phyloP scores from a whole-genome alignment of 2,329 filamentous ascomycete species.

The Penicillium sp. region DNA sequence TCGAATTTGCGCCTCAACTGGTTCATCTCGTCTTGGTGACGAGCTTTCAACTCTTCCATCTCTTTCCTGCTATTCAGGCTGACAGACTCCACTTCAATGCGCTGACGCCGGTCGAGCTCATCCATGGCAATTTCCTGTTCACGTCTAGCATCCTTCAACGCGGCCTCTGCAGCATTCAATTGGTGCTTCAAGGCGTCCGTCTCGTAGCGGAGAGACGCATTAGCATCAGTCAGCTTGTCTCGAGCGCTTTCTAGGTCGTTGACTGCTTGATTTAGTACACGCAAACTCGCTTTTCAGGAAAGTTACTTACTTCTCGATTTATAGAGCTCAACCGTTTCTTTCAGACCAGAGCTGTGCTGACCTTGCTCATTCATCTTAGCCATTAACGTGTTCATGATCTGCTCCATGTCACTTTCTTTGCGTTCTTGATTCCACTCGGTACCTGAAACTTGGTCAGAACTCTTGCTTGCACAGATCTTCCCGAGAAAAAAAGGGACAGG shows the following conservation, averaged over 20 bases:
- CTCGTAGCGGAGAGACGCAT: slow-evolving; percentile 63
- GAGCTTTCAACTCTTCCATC: slow-evolving; percentile 56
- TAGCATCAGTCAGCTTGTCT: slow-evolving; percentile 50
- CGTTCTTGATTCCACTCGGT: slow-evolving; percentile 70
- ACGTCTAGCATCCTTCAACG: slow-evolving; percentile 53
- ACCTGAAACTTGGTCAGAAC: slow-evolving; percentile 39
- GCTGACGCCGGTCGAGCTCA: slow-evolving; percentile 53
- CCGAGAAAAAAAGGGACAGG: slow-evolving; percentile 56
- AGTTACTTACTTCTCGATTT: slow-evolving; percentile 67
- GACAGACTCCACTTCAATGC: slow-evolving; percentile 43
- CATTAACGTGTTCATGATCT: slow-evolving; percentile 68
- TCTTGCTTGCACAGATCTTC: slow-evolving; percentile 73
- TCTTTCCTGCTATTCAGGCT: slow-evolving; percentile 50
- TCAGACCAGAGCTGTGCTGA: slow-evolving; percentile 65
- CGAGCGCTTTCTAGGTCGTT: slow-evolving; percentile 56
- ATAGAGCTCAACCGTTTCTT: slow-evolving; percentile 70
- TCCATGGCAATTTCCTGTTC: slow-evolving; percentile 53
- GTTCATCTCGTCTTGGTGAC: slow-evolving; percentile 67
- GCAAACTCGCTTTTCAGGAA: background rate
- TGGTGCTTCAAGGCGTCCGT: slow-evolving; percentile 61
- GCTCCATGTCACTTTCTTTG: slow-evolving; percentile 73
- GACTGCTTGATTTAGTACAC: slow-evolving; percentile 39
- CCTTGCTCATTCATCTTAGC: slow-evolving; percentile 69
- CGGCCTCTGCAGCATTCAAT: slow-evolving; percentile 48
- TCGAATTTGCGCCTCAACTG: slow-evolving; percentile 62